Base-by-base conservation (phyloP, 2,329 filamentous ascomycete genomes). In the Fusarium luffae region DNA sequence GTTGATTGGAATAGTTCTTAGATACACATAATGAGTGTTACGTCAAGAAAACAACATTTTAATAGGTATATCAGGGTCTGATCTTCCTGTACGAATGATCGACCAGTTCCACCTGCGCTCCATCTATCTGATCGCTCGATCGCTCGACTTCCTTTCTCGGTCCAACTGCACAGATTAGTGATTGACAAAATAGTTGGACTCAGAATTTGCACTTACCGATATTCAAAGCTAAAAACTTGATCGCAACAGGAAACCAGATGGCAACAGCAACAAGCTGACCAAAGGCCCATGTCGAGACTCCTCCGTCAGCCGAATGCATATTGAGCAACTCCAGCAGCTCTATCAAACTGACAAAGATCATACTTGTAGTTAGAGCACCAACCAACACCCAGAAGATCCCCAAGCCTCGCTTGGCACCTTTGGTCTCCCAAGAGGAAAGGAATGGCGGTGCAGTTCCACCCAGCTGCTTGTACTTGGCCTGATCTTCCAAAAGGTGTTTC, bases 1-100 rank as follows among this genome's bases (percentile, higher is more conserved):
- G 13, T 66, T 3, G 58, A 66, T 5, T 71, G 64, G 68, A 63
- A 63, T 27, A 18, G 40, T 8, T 59, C 28, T 32, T 43, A 50
- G 23, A 19, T 19, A 34, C 16, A 18, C 16, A n/a, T 37, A n/a
- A n/a, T 37, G 34, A n/a, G 18, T 5, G 34, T 11, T 37, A 5
- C 1, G 9, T 18, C 9, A 34, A 5, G 8, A 5, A 18, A 5
- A 5, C 5, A 34, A 16, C 32, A 18, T 11, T 10, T 18, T 3
- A 34, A 34, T 5, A 34, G 5, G 5, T 4, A 34, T 18, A 0
- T 10, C 11, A 14, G 18, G 11, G 25, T 11, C 1, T 3, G 18
- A 2, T 14, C 21, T 54, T 61, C 7, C n/a, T 27, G 4, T 62
- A 43, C 1, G 14, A 2, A 2, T 62, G 34, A 5, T 21, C 46